Percentiles rank a stretch among this genome's conserved stretches.
These are phyloP conservation scores for Aspergillus bridgeri DNA, from an alignment of 495 filamentous ascomycete genomes.

Conservation along the genomic window DNA sequence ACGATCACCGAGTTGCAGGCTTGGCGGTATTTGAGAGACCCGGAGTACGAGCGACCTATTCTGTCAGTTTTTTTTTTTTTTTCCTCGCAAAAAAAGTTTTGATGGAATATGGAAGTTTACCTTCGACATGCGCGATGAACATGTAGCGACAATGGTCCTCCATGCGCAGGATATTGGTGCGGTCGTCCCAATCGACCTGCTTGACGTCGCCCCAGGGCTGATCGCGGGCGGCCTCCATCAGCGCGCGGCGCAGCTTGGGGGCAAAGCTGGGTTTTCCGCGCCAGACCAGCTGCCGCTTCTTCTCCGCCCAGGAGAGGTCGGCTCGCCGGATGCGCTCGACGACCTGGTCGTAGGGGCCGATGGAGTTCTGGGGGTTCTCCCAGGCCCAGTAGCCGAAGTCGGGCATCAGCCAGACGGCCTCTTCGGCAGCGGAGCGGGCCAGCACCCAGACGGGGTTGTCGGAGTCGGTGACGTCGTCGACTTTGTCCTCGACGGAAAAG, in stretches of 20 bases:
- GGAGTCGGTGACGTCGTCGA: constrained; percentile 37
- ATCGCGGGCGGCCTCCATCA: constrained; percentile 46
- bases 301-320: constrained; percentile 46
- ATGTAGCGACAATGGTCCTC: constrained; percentile 58
- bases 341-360: constrained; percentile 57
- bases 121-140: constrained; percentile 59
- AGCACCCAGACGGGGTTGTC: constrained; percentile 54
- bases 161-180: constrained; percentile 41
- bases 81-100: neutral
- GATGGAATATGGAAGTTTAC: constrained; percentile 19
- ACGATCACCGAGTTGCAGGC: constrained; percentile 60
- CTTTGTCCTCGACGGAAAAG: constrained; percentile 51
- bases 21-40: constrained; percentile 56
- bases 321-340: constrained; percentile 42
- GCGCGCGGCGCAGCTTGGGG: constrained; percentile 43
- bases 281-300: constrained; percentile 61
- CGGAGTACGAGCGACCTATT: constrained; percentile 50
- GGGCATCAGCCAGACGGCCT: constrained; percentile 65
- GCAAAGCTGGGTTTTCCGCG: constrained; percentile 53
- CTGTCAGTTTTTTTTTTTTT: neutral
- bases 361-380: constrained; percentile 55
- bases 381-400: constrained; percentile 78
- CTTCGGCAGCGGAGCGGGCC: constrained; percentile 37
- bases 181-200: constrained; percentile 45
- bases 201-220: constrained; percentile 56